Base-by-base conservation (phyloP, 2,329 filamentous ascomycete genomes). In the Verticillium nonalfalfae region DNA sequence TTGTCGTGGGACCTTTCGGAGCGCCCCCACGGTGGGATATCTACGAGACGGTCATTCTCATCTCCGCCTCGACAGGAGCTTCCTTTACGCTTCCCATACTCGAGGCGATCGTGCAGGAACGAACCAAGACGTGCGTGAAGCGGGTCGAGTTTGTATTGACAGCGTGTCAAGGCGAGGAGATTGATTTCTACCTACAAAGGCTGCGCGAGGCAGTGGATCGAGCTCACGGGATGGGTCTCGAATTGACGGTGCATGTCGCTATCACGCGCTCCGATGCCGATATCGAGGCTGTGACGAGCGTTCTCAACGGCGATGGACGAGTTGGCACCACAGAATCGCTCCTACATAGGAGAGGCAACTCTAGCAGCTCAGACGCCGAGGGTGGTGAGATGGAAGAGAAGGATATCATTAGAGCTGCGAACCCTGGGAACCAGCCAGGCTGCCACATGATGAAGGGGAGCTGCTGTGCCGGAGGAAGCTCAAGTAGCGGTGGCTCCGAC, bases 1-100 rank as follows among this genome's bases (percentile, higher is more conserved):
- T 86, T 40, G 74, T 87, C 2, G 74, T 80, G 1, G 85, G 85
- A 0, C 85, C 85, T 0, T 87, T 81, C 56, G 85, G 85, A 15
- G 72, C 72, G 4, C 82, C 84, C 1, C 82, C 84, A 0, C 74
- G 76, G 4, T 86, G 83, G 81, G 77, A 85, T 57, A 75, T 81
- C 0, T 87, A 82, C 68, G 85, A 87, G 70, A 85, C 83, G 0
- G 70, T 87, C 54, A 73, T 88, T 4, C 74, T 88, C 3, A 81
- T 87, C 52, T 85, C 84, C 0, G 85, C 85, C 0, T 87, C 85
- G 0, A 88, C 85, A 0, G 85, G 85, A n/a, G 81, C 84, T 1
- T 87, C 84, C 3, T 87, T 85, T 60, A 85, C 82, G 1, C 71
- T 87, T 6, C 84, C 85, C 0, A 83, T 87, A 3, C 73, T 87